A percentile compares a stretch with the other conserved stretches of the same genome.
Evolutionary conservation across 2,329 filamentous ascomycete genomes (phyloP).

Genomic region (Colletotrichum euphorbiae): DNA sequence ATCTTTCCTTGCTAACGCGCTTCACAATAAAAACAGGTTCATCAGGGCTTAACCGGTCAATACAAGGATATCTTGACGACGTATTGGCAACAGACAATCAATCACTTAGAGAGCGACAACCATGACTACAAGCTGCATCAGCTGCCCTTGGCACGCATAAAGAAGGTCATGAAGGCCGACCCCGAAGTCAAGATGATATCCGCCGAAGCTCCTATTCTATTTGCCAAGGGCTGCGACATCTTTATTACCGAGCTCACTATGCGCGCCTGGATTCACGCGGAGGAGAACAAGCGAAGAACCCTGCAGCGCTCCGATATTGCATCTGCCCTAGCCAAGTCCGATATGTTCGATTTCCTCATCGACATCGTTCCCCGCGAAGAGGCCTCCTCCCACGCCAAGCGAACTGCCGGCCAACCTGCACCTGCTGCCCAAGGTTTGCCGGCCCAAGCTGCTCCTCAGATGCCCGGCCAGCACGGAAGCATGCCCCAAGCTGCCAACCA

Average conservation of each 20-base stretch:
- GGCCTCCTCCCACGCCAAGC: slow-evolving; percentile 85
- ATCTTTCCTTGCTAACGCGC: background rate
- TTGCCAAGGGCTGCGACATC: slow-evolving; percentile 98
- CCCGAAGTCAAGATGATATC: slow-evolving; percentile 99
- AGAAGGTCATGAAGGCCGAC: slow-evolving; percentile 99
- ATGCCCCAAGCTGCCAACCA: slow-evolving; percentile 68
- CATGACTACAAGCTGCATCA: slow-evolving; percentile 99
- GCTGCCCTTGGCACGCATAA: slow-evolving; percentile 95
- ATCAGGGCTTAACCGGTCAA: slow-evolving; percentile 90
- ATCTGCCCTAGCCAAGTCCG: slow-evolving; percentile 93
- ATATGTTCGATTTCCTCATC: slow-evolving; percentile 99
- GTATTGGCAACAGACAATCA: slow-evolving; percentile 99
- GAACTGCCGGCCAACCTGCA: slow-evolving; percentile 67
- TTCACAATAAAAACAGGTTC: slow-evolving; percentile 73
- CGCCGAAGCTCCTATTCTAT: slow-evolving; percentile 95
- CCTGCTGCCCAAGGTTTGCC: slow-evolving; percentile 50
- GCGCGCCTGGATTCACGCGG: slow-evolving; percentile 99
- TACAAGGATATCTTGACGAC: slow-evolving; percentile 98
- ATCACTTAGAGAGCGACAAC: slow-evolving; percentile 90
- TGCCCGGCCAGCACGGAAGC: slow-evolving; percentile 63
- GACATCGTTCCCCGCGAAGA: slow-evolving; percentile 98
- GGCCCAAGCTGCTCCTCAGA: slow-evolving; percentile 56
- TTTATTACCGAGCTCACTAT: slow-evolving; percentile 99
- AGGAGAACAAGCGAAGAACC: slow-evolving; percentile 97
- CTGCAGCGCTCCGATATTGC: slow-evolving; percentile 97